Percentiles rank a stretch among this genome's conserved stretches.
phyloP scores from a whole-genome alignment of 495 filamentous ascomycete genomes.

The Penicillium waksmanii region DNA sequence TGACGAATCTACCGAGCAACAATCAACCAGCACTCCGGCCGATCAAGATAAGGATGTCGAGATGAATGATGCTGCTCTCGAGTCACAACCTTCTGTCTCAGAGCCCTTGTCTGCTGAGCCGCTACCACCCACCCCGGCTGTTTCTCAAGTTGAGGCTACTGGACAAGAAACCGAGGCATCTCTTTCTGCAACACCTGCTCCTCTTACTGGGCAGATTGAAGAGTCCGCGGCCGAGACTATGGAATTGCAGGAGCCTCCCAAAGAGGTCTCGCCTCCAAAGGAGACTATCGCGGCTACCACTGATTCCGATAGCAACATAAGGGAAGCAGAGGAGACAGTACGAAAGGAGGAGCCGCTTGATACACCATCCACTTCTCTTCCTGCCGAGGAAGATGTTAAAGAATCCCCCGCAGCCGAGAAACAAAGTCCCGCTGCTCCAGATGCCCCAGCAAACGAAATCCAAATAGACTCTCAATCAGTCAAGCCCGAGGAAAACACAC shows the following conservation, averaged over 20 bases:
- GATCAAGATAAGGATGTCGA: conserved; percentile 31
- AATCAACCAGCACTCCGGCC: conserved; percentile 22
- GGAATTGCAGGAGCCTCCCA: not conserved
- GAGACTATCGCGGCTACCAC: not conserved
- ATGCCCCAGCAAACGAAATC: conserved; percentile 5
- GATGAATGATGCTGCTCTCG: conserved; percentile 30
- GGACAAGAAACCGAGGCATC: not conserved
- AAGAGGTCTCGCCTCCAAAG: not conserved
- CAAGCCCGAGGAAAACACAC: not conserved
- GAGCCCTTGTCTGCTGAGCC: conserved; percentile 19
- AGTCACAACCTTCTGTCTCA: conserved; percentile 27
- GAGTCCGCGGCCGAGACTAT: not conserved
- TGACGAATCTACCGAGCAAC: conserved; percentile 26
- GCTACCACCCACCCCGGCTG: not conserved
- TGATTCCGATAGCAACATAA: not conserved
- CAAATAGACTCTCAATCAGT: conserved; percentile 8
- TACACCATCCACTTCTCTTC: not conserved
- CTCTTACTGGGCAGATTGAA: conserved; percentile 10
- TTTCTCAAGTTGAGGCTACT: not conserved
- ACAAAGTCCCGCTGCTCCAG: not conserved
- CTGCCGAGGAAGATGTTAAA: not conserved
- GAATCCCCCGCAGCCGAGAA: not conserved
- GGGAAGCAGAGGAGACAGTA: not conserved
- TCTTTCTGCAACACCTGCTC: conserved; percentile 17
- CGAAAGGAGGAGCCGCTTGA: conserved; percentile 6